These are phyloP conservation scores for Pyrenochaeta sp. DNA, from an alignment of 2,329 filamentous ascomycete species.

Conservation along the genomic window DNA sequence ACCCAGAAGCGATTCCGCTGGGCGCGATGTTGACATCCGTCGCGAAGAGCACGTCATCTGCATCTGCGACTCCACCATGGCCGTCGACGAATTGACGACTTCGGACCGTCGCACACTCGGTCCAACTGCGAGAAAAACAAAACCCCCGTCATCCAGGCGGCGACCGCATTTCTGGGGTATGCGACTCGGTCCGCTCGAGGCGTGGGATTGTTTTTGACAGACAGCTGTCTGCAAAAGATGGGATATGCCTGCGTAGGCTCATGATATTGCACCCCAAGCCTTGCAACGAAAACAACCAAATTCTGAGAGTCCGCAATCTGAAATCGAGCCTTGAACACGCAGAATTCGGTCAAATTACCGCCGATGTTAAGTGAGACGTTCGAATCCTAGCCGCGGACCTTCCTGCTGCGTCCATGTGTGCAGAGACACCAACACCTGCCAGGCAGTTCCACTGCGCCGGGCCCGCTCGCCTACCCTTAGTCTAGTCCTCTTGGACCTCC, in stretches of 20 bases:
- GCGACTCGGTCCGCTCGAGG: not conserved
- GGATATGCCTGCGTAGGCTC: not conserved
- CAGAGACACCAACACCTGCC: not conserved
- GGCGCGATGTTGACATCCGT: slow-evolving; percentile 21
- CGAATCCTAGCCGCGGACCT: not conserved
- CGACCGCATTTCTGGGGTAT: not conserved
- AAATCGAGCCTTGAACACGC: no score
- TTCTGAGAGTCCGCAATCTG: no score
- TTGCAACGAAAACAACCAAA: no score
- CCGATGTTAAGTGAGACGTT: not conserved
- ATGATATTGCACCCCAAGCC: no score
- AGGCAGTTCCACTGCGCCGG: not conserved
- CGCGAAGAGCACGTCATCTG: slow-evolving; percentile 19
- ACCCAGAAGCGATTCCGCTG: slow-evolving; percentile 15
- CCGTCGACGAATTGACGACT: not conserved
- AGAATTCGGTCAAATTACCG: not conserved
- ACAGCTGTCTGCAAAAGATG: not conserved
- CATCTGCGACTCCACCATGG: not conserved
- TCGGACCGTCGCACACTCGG: not conserved
- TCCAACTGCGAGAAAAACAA: not conserved
- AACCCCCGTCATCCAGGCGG: not conserved
- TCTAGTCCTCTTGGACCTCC: not conserved
- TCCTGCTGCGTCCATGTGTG: no score
- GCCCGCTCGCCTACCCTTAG: not conserved
- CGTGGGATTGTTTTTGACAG: not conserved